Percentiles rank a stretch among this genome's conserved stretches.
These are phyloP conservation scores for Kazachstania sp. DNA, from an alignment of 1,139 yeast genomes.

Conservation along the genomic window DNA sequence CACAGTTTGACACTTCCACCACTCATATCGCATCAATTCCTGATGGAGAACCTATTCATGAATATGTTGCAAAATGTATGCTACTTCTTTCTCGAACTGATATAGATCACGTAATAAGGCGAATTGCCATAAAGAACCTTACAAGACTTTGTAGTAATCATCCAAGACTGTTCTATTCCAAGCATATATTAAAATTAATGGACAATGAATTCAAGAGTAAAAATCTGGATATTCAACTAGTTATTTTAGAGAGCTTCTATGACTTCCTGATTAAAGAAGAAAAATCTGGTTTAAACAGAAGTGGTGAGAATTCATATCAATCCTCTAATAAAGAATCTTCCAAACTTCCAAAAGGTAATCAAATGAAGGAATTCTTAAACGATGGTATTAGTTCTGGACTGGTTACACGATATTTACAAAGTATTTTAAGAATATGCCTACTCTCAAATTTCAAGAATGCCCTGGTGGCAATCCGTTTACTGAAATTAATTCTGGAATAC, in stretches of 20 bases:
- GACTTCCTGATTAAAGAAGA: conserved; percentile 51
- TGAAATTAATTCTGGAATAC: conserved; percentile 46
- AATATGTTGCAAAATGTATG: conserved; percentile 50
- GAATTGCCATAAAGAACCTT: conserved; percentile 49
- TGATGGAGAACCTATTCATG: conserved; percentile 44
- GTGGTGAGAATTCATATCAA: conserved; percentile 30
- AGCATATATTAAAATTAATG: conserved; percentile 43
- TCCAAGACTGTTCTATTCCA: conserved; percentile 53
- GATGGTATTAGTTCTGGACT: conserved; percentile 71
- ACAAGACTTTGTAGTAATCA: conserved; percentile 51
- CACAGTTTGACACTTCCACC: conserved; percentile 45
- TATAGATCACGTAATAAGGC: conserved; percentile 34
- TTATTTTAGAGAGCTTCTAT: conserved; percentile 47
- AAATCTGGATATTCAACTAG: conserved; percentile 37
- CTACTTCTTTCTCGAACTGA: conserved; percentile 41
- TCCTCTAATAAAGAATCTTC: conserved; percentile 18
- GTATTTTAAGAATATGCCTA: conserved; percentile 43
- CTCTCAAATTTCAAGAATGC: conserved; percentile 41
- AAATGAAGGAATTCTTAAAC: conserved; percentile 34
- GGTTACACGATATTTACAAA: conserved; percentile 51
- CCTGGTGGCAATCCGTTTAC: conserved; percentile 42
- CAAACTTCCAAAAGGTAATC: conserved; percentile 30
- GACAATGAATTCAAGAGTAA: conserved; percentile 41
- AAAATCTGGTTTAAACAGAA: conserved; percentile 34
- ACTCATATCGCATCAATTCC: conserved; percentile 39